phyloP scores from a whole-genome alignment of 441 rosid species.

The Corymbia citriodora region DNA sequence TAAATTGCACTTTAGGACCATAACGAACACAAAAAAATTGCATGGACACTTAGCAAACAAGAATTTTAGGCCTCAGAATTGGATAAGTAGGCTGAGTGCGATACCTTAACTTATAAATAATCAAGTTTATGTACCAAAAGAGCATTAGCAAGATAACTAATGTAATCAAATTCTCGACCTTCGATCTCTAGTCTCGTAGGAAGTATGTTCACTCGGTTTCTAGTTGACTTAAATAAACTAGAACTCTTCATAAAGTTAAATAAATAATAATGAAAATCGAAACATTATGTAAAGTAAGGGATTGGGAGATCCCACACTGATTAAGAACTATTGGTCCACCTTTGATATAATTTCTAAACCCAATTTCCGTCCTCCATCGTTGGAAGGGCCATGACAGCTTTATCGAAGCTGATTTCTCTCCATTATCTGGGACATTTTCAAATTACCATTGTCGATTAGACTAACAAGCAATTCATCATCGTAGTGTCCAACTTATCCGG shows the following conservation, averaged over 20 bases:
- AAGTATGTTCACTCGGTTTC: too few species aligned
- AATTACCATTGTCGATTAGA: not conserved
- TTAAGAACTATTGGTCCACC: not conserved
- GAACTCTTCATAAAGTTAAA: not conserved
- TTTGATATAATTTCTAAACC: not conserved
- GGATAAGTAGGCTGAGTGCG: too few species aligned
- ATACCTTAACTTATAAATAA: too few species aligned
- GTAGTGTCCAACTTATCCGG: not conserved
- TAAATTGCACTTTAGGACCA: too few species aligned
- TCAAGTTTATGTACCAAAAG: too few species aligned
- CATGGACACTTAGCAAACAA: not conserved
- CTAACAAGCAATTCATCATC: accelerated
- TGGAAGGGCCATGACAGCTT: not conserved
- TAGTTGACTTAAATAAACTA: too few species aligned
- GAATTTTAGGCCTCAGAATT: too few species aligned
- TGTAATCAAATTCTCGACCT: too few species aligned
- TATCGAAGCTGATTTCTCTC: not conserved
- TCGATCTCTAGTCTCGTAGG: not conserved
- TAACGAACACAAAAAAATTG: not conserved
- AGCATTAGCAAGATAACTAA: too few species aligned
- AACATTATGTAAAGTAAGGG: accelerated
- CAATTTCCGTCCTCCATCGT: not conserved
- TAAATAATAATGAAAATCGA: not conserved
- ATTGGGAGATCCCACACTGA: not conserved
- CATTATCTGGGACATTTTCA: not conserved